Percentiles rank a stretch among this genome's conserved stretches.
phyloP scores from a whole-genome alignment of 305 asterid genomes.

The Fraxinus angustifolia region DNA sequence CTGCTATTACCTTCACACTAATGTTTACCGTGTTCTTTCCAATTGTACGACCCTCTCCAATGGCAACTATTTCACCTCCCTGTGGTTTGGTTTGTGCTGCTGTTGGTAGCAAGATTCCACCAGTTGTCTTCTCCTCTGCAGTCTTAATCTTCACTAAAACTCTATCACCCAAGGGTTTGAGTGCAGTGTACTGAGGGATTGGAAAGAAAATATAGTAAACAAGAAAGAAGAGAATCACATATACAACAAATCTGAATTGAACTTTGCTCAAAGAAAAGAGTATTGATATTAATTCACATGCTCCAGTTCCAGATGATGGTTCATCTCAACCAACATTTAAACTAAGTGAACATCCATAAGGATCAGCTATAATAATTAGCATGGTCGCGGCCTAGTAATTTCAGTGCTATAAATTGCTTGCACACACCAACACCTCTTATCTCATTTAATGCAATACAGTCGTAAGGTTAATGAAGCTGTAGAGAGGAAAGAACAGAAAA shows the following conservation, averaged over 20 bases:
- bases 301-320: neutral
- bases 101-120: constrained; percentile 82
- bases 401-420: neutral
- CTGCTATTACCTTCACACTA: constrained; percentile 51
- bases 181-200: constrained; percentile 60
- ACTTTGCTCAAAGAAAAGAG: no score
- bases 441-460: neutral
- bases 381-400: neutral
- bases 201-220: neutral
- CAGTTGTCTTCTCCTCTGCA: constrained; percentile 75
- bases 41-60: constrained; percentile 83
- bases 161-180: constrained; percentile 93
- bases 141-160: constrained; percentile 69
- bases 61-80: constrained; percentile 90
- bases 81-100: constrained; percentile 64
- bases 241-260: neutral
- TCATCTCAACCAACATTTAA: neutral
- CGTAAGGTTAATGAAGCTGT: neutral
- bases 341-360: neutral
- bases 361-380: neutral
- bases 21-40: constrained; percentile 71
- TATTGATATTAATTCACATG: neutral
- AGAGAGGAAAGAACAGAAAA: neutral
- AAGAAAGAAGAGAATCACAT: neutral
- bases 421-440: neutral